phyloP scores from a whole-genome alignment of 768 basidiomycete genomes.

The Tremella yokohamensis region DNA sequence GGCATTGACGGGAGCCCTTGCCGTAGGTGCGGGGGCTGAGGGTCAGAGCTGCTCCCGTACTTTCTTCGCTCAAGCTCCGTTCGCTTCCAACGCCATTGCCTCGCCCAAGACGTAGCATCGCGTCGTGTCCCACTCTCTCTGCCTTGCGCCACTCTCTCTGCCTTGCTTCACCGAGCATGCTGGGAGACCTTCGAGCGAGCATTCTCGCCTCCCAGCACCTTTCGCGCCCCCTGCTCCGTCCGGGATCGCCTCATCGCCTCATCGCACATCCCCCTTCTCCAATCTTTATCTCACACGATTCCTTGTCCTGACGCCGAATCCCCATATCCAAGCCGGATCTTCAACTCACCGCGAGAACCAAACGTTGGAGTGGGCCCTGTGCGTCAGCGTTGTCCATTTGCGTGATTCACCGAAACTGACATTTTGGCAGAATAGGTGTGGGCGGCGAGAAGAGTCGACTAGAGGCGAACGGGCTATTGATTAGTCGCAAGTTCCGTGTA shows the following conservation, averaged over 20 bases:
- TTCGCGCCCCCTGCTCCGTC: too few species aligned
- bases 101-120: not conserved
- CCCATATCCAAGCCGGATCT: constrained; percentile 2
- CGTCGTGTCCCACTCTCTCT: constrained; percentile 2
- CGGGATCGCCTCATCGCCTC: too few species aligned
- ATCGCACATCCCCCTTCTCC: not conserved
- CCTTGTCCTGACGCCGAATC: not conserved
- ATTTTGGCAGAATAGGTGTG: not conserved
- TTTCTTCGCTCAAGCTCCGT: not conserved
- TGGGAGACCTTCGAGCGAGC: too few species aligned
- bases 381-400: constrained; percentile 2
- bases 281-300: not conserved
- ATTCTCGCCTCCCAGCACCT: too few species aligned
- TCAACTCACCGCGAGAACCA: constrained; percentile 58
- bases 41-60: constrained; percentile 7
- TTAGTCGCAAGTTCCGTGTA: too few species aligned
- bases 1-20: constrained; percentile 94
- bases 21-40: constrained; percentile 76
- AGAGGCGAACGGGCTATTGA: too few species aligned
- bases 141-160: not conserved
- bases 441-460: too few species aligned
- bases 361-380: constrained; percentile 95
- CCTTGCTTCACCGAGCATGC: not conserved
- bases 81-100: not conserved
- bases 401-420: not conserved